Conservation (phyloP, 169 alveolate genomes). For the Plasmodium coatneyi region DNA sequence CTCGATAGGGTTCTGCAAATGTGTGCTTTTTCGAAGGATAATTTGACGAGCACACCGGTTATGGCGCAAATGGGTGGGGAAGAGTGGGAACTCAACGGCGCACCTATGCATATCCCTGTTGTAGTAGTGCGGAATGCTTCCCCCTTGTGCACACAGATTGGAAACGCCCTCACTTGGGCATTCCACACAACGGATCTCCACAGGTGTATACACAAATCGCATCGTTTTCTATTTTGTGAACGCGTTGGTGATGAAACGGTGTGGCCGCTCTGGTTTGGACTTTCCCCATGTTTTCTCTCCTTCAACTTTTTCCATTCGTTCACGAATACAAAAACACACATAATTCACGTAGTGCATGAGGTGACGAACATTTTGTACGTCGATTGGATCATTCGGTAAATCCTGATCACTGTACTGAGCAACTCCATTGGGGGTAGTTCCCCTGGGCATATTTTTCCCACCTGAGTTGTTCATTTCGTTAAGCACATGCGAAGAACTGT, state of each 20-base stretch:
- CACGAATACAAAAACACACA: constrained; percentile 28
- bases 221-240: neutral
- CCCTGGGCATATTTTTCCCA: neutral
- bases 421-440: neutral
- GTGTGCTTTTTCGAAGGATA: neutral
- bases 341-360: constrained; percentile 25
- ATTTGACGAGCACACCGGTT: neutral
- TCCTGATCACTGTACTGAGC: neutral
- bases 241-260: neutral
- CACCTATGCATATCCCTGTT: neutral
- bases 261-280: neutral
- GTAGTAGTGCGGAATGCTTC: neutral
- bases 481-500: neutral
- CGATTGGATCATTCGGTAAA: neutral
- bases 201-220: neutral
- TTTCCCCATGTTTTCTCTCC: neutral
- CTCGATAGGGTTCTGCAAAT: neutral
- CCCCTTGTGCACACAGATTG: neutral
- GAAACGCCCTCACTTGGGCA: neutral
- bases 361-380: neutral
- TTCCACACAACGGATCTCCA: too few species aligned
- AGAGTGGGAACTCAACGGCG: neutral
- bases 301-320: neutral
- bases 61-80: neutral
- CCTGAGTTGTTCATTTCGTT: neutral